Conservation (phyloP, 805 yeast genomes). For the Pichia scutulata region DNA sequence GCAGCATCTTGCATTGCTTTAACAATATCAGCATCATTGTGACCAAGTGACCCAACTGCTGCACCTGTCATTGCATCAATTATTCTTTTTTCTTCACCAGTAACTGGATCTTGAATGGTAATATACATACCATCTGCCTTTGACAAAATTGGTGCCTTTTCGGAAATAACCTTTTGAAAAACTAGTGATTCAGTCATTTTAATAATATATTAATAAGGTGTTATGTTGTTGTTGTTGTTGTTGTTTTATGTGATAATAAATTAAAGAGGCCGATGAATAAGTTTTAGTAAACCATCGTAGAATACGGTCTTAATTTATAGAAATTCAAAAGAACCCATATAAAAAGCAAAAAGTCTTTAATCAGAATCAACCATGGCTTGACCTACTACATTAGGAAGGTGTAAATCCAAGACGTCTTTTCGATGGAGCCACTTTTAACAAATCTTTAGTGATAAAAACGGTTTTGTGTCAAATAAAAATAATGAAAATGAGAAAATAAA, state of each 20-base stretch:
- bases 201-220: no score
- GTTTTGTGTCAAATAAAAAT: not conserved
- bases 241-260: not conserved
- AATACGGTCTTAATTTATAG: not conserved
- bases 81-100: slow-evolving; percentile 29
- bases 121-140: slow-evolving; percentile 18
- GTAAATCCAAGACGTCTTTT: not conserved
- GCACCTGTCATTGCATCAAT: slow-evolving; percentile 45
- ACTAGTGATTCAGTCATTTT: slow-evolving; percentile 13
- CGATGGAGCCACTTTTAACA: not conserved
- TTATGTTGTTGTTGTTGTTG: not conserved
- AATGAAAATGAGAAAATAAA: not conserved
- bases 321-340: not conserved
- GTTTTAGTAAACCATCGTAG: not conserved
- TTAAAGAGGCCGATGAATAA: no score
- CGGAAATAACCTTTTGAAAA: slow-evolving; percentile 19
- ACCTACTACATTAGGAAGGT: not conserved
- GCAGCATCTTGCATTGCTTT: slow-evolving; percentile 34
- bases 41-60: slow-evolving; percentile 44
- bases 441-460: no score
- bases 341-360: not conserved
- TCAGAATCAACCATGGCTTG: not conserved
- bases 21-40: slow-evolving; percentile 34
- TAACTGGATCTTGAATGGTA: slow-evolving; percentile 31
- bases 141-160: slow-evolving; percentile 15